Base-by-base conservation (phyloP, 2,329 filamentous ascomycete genomes). In the Hypoxylon sp. region DNA sequence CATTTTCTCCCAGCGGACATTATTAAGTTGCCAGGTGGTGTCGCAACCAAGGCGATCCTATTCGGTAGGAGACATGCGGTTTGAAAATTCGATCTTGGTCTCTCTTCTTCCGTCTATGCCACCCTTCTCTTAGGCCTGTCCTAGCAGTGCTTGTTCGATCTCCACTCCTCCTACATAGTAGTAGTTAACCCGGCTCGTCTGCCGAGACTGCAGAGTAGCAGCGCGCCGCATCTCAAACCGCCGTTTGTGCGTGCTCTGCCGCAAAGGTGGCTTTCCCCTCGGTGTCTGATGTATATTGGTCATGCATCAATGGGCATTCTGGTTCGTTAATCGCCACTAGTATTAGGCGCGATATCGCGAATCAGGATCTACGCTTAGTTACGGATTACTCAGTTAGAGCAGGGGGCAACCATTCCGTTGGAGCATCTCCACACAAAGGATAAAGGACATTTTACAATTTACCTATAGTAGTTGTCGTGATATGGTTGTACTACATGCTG, bases 201-300 rank as follows among this genome's bases (percentile, higher is more conserved):
- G 56, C 51, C 54, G 39, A 39, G 58, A 55, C 39, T 51, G 65
- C 53, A 71, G 62, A 64, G 68, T 71, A 37, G 59, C 42, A 69
- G 48, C 51, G 31, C 35, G 56, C 56, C 57, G 46, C 61, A 68
- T 68, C 59, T 66, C 65, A 61, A 66, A 66, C 50, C 24, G 42
- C 51, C 63, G 61, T 48, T 69, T 44, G 24, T 62, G 50, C 32
- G 52, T 63, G 57, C 52, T 47, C 39, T 59, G 48, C 65, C 59
- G 54, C 37, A 62, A 62, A 56, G 37, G 58, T 62, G 48, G 24
- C 44, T 31, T 47, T 35, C 48, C 46, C 31, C 56, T 39, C 57
- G 39, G 29, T 47, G 65, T 65, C 55, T 65, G 51, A 61, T 54
- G 58, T 56, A 59, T 65, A 65, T 65, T 68, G 58, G 53, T 52